Percentiles rank a stretch among this genome's conserved stretches.
These are phyloP conservation scores for Fusarium mexicanum DNA, from an alignment of 2,329 filamentous ascomycete species.

Conservation along the genomic window DNA sequence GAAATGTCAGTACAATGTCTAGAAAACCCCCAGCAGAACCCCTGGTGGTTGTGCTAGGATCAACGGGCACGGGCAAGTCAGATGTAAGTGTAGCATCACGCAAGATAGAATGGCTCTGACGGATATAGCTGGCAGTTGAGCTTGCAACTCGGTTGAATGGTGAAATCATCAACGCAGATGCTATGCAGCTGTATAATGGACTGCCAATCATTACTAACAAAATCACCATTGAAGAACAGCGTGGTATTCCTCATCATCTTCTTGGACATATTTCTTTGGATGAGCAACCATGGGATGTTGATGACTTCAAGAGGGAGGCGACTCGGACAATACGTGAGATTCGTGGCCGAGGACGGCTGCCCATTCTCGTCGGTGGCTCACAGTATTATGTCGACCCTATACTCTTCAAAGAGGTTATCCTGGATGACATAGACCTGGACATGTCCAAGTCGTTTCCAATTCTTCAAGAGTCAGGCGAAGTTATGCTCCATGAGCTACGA, in stretches of 20 bases:
- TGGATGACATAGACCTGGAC: conserved; percentile 52
- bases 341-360: conserved; percentile 77
- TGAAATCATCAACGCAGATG: conserved; percentile 96
- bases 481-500: conserved; percentile 75
- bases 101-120: conserved; percentile 1
- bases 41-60: conserved; percentile 83
- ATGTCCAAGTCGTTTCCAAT: conserved; percentile 68
- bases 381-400: conserved; percentile 95
- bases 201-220: conserved; percentile 97
- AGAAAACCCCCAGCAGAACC: conserved; percentile 60
- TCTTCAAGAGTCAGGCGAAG: conserved; percentile 74
- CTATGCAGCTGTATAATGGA: conserved; percentile 96
- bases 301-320: conserved; percentile 78
- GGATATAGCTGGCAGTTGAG: conserved; percentile 81
- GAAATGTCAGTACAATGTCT: conserved; percentile 54
- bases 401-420: conserved; percentile 75
- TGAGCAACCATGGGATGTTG: conserved; percentile 85
- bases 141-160: conserved; percentile 85
- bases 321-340: conserved; percentile 79
- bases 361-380: conserved; percentile 92
- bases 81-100: conserved; percentile 65
- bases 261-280: conserved; percentile 80
- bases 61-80: conserved; percentile 93
- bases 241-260: conserved; percentile 87
- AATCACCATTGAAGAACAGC: conserved; percentile 77